Evolutionary conservation across 148 eudicot genomes (phyloP).

Genomic region (Fagopyrum tataricum): DNA sequence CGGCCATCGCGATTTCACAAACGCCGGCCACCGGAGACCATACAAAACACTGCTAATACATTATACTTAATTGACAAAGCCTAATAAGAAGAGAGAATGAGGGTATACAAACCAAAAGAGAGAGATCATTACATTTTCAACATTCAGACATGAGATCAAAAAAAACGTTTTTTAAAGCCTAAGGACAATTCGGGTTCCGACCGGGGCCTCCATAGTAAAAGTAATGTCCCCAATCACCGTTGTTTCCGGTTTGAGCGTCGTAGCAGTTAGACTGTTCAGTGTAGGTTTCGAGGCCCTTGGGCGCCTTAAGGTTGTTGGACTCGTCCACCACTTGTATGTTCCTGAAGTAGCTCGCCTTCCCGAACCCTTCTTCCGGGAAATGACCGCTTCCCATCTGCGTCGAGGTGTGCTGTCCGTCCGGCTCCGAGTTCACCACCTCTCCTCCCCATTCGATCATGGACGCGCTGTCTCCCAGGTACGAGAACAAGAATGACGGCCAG

Average conservation of each 20-base stretch:
- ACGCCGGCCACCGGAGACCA: no score
- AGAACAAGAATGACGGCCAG: conserved; percentile 95
- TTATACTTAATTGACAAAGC: not conserved
- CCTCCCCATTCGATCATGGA: conserved; percentile 99
- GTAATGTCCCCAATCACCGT: conserved; percentile 89
- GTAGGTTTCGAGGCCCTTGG: conserved; percentile 81
- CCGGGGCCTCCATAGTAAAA: conserved; percentile 98
- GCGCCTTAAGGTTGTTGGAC: conserved; percentile 85
- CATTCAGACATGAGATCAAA: not conserved
- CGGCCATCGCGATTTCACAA: no score
- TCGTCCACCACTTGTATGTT: conserved; percentile 86
- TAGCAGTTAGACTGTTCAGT: conserved; percentile 92
- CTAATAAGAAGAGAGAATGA: not conserved
- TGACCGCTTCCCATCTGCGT: conserved; percentile 96
- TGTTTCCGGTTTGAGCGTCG: conserved; percentile 74
- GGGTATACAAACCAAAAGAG: not conserved
- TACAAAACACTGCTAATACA: not conserved
- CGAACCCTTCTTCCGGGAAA: conserved; percentile 93
- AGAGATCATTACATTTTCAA: not conserved
- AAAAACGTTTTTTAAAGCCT: not conserved
- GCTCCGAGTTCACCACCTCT: conserved; percentile 80
- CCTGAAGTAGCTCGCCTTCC: conserved; percentile 90
- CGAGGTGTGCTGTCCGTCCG: conserved; percentile 78
- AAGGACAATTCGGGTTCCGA: conserved; percentile 66
- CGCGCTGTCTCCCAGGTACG: conserved; percentile 92